phyloP scores from a whole-genome alignment of 2,329 filamentous ascomycete species.

The Monilinia vaccinii-corymbosi region DNA sequence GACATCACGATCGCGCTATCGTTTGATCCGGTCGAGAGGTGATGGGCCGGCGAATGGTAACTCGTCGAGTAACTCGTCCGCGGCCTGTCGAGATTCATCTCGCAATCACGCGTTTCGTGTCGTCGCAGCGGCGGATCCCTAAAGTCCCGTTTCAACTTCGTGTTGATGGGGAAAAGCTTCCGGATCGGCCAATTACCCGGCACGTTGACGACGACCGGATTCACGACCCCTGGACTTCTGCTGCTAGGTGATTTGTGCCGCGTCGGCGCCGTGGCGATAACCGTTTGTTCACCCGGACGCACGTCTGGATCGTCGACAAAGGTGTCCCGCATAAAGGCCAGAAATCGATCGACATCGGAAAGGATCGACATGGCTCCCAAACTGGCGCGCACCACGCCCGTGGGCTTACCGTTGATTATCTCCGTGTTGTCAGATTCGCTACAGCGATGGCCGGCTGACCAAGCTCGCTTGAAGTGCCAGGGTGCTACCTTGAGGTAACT shows the following conservation, averaged over 20 bases:
- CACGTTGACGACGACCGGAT: not conserved
- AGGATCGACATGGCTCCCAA: slow-evolving; percentile 81
- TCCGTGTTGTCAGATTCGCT: slow-evolving; percentile 62
- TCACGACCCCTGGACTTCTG: not conserved
- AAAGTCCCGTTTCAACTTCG: not conserved
- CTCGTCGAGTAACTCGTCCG: slow-evolving; percentile 1
- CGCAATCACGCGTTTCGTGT: not conserved
- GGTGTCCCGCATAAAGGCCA: slow-evolving; percentile 56
- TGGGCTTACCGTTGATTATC: slow-evolving; percentile 74
- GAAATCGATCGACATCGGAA: slow-evolving; percentile 61
- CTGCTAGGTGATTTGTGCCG: not conserved
- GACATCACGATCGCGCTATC: slow-evolving; percentile 10
- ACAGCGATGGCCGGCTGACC: slow-evolving; percentile 75
- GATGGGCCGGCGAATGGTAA: not conserved
- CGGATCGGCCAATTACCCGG: not conserved
- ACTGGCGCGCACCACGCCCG: slow-evolving; percentile 75
- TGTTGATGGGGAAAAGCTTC: not conserved
- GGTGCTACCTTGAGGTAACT: slow-evolving; percentile 59
- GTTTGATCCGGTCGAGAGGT: slow-evolving; percentile 6
- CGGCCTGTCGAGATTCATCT: not conserved
- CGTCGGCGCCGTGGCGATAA: not conserved
- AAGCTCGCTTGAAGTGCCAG: slow-evolving; percentile 77
- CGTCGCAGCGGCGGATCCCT: not conserved
- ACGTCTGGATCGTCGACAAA: slow-evolving; percentile 14
- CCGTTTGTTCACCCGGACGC: not conserved